phyloP scores from a whole-genome alignment of 768 basidiomycete species.

The Tricholoma flavovirens region DNA sequence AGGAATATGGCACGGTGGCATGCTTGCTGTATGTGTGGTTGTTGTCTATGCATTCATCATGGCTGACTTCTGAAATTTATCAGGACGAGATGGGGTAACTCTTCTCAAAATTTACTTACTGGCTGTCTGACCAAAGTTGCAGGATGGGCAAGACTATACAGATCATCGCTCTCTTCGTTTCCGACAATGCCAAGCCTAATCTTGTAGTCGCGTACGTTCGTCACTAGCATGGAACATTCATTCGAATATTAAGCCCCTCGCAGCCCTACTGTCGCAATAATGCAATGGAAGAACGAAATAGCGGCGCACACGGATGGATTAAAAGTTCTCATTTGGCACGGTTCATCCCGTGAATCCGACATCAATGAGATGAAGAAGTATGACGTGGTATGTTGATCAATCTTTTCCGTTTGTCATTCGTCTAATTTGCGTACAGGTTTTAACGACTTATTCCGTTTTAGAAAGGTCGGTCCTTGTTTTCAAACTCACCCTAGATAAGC shows the following conservation, averaged over 20 bases:
- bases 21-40: constrained; percentile 68
- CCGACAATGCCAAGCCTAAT: constrained; percentile 74
- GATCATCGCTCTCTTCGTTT: constrained; percentile 84
- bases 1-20: constrained; percentile 82
- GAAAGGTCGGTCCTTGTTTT: constrained; percentile 42
- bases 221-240: constrained; percentile 40
- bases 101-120: background rate
- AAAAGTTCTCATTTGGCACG: constrained; percentile 92
- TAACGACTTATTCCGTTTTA: constrained; percentile 84
- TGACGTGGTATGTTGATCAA: constrained; percentile 63
- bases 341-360: constrained; percentile 63
- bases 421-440: constrained; percentile 39
- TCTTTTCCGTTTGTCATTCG: background rate
- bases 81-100: constrained; percentile 90
- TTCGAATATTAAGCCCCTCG: constrained; percentile 26
- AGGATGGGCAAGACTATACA: constrained; percentile 97
- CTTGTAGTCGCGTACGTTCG: constrained; percentile 83
- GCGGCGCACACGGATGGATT: constrained; percentile 77
- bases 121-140: constrained; percentile 5
- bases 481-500: background rate
- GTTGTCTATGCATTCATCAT: background rate
- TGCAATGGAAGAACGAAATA: constrained; percentile 95
- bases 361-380: constrained; percentile 68
- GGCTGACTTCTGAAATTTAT: background rate
- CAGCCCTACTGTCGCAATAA: constrained; percentile 51